phyloP scores from a whole-genome alignment of 78 protist species.

The Pigoraptor vietnamica region DNA sequence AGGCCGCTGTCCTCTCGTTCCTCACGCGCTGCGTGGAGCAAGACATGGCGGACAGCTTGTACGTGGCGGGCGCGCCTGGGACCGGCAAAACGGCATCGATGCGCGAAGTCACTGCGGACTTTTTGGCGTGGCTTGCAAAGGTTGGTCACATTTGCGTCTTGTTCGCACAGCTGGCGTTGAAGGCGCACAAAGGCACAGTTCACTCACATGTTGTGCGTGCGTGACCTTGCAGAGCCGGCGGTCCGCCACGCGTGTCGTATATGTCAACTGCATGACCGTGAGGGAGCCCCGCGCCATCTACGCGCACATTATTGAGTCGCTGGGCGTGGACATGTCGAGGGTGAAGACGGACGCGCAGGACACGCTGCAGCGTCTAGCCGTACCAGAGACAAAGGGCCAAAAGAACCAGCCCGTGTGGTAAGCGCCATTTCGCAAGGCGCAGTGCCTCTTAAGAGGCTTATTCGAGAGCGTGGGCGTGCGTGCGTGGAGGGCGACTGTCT shows the following conservation, averaged over 20 bases:
- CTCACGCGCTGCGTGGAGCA: neutral
- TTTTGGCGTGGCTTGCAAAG: neutral
- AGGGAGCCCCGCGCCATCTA: neutral
- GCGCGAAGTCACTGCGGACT: neutral
- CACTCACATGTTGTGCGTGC: neutral
- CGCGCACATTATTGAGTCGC: neutral
- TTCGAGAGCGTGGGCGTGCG: neutral
- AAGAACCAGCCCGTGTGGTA: neutral
- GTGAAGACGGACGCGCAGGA: neutral
- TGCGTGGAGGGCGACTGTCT: neutral
- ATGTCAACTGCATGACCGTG: neutral
- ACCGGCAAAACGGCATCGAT: neutral
- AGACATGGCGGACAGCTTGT: neutral
- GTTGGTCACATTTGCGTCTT: neutral
- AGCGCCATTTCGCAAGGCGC: neutral
- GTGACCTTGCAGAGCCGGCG: neutral
- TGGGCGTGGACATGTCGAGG: neutral
- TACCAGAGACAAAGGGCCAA: neutral
- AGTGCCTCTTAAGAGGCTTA: neutral
- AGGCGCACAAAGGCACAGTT: neutral
- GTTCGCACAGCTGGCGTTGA: neutral
- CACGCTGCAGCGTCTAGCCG: neutral
- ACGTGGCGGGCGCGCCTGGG: neutral
- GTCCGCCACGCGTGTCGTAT: neutral
- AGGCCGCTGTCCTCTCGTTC: neutral